Evolutionary conservation across 164 flowering plant genomes (phyloP).

Genomic region (Vitis vinifera): ASM3070453v1 NC_081811.1:27433001-27433500

Average conservation of each 20-base stretch:
- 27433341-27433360: too few relatives aligned
- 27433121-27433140: constrained; percentile 71
- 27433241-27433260: not conserved
- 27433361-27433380: too few relatives aligned
- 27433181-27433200: not conserved
- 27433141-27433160: not conserved
- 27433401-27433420: constrained; percentile 5
- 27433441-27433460: constrained; percentile 99
- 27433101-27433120: constrained; percentile 94
- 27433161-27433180: not conserved
- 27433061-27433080: constrained; percentile 39
- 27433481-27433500: constrained; percentile 28
- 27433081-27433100: constrained; percentile 94
- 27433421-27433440: constrained; percentile 84
- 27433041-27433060: not conserved
- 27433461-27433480: constrained; percentile 80
- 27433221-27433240: not conserved
- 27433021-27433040: not conserved
- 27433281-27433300: too few relatives aligned
- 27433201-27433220: too few relatives aligned
- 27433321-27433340: too few relatives aligned
- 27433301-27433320: too few relatives aligned
- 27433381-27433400: too few relatives aligned
- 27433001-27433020: too few relatives aligned
- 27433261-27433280: not conserved